These are phyloP conservation scores for Pochonia chlamydosporia DNA, from an alignment of 2,329 filamentous ascomycete genomes.

Conservation along the genomic window DNA sequence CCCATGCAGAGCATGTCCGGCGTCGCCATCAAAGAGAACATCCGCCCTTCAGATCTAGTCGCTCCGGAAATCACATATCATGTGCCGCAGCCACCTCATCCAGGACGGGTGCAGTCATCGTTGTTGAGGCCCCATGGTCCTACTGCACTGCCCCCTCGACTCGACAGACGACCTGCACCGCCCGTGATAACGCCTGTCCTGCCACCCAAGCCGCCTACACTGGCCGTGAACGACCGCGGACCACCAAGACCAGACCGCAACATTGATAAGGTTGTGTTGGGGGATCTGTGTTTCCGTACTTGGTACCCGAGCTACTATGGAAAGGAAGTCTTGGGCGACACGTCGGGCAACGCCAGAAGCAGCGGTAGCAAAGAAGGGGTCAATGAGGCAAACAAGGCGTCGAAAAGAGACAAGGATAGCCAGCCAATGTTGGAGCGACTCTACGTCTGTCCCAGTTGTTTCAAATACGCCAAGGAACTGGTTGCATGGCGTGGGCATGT, in stretches of 20 bases:
- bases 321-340: conserved; percentile 60
- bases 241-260: conserved; percentile 58
- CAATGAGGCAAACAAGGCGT: conserved; percentile 22
- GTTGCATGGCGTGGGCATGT: conserved; percentile 54
- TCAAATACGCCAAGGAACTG: conserved; percentile 75
- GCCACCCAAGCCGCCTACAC: conserved; percentile 27
- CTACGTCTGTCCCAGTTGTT: conserved; percentile 89
- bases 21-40: conserved; percentile 14
- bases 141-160: conserved; percentile 22
- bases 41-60: conserved; percentile 28
- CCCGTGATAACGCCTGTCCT: conserved; percentile 25
- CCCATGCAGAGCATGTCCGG: conserved; percentile 7
- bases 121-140: conserved; percentile 29
- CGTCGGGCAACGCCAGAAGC: conserved; percentile 23
- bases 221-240: conserved; percentile 22
- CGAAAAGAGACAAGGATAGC: conserved; percentile 28
- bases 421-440: conserved; percentile 56
- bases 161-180: conserved; percentile 21
- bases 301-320: conserved; percentile 92
- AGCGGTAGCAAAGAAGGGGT: conserved; percentile 19
- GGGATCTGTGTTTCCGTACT: conserved; percentile 75
- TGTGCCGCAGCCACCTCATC: conserved; percentile 26
- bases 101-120: conserved; percentile 19
- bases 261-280: conserved; percentile 80
- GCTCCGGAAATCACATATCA: conserved; percentile 37